phyloP scores from a whole-genome alignment of 2,329 filamentous ascomycete genomes.

The Fusarium brachygibbosum region DNA sequence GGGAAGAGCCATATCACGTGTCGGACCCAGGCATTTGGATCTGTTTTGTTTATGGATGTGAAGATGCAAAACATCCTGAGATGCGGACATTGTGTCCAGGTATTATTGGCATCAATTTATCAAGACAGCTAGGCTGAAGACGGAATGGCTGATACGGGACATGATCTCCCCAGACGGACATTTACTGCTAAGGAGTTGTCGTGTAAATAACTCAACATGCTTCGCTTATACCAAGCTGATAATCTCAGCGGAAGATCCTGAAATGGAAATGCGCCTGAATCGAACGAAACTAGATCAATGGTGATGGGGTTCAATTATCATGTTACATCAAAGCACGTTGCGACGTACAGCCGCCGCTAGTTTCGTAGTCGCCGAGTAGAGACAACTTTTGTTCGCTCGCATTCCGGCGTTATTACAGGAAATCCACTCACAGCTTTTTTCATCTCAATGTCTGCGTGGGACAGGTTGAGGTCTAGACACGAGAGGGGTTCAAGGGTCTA shows the following conservation, averaged over 20 bases:
- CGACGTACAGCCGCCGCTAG: conserved; percentile 34
- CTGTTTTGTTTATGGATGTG: conserved; percentile 13
- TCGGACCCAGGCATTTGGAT: conserved; percentile 8
- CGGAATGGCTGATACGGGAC: conserved; percentile 25
- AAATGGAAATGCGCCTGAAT: conserved; percentile 23
- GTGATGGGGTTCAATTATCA: conserved; percentile 28
- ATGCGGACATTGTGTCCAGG: conserved; percentile 14
- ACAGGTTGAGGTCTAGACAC: conserved; percentile 28
- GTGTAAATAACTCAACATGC: conserved; percentile 31
- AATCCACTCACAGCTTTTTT: conserved; percentile 34
- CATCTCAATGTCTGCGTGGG: conserved; percentile 23
- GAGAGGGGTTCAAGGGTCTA: conserved; percentile 42
- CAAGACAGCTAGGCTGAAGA: conserved; percentile 28
- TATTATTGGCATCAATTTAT: conserved; percentile 28
- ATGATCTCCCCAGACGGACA: conserved; percentile 1
- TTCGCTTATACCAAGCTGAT: conserved; percentile 9
- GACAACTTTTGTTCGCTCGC: conserved; percentile 35
- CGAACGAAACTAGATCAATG: neutral
- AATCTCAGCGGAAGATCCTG: conserved; percentile 30
- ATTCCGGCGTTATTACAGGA: conserved; percentile 42
- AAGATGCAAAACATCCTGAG: conserved; percentile 9
- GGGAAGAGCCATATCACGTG: conserved; percentile 41
- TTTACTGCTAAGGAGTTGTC: neutral
- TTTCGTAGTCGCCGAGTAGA: conserved; percentile 36
- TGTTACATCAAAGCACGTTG: conserved; percentile 36